Conservation (phyloP, 768 basidiomycete genomes). For the Hericium erinaceus region DNA sequence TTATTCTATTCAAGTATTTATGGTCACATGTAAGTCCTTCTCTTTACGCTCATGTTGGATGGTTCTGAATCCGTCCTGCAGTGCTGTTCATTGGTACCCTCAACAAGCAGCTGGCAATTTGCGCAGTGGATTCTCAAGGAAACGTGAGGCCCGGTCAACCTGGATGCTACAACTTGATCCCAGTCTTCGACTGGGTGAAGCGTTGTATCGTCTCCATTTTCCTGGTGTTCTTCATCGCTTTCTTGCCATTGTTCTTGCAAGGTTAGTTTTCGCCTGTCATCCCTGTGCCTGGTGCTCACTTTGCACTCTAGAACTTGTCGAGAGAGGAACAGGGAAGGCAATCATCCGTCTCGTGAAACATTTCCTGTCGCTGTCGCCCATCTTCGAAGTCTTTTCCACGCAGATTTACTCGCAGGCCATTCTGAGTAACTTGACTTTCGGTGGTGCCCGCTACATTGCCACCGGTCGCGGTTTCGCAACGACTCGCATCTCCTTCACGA, state of each 20-base stretch:
- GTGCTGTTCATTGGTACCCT: slow-evolving; percentile 94
- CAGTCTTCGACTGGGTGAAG: slow-evolving; percentile 97
- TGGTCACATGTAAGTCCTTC: slow-evolving; percentile 72
- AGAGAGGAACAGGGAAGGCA: slow-evolving; percentile 93
- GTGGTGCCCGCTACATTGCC: slow-evolving; percentile 97
- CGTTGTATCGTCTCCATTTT: slow-evolving; percentile 96
- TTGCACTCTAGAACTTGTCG: slow-evolving; percentile 66
- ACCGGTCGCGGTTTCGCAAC: slow-evolving; percentile 99
- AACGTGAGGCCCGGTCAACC: slow-evolving; percentile 78
- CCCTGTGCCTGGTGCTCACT: not conserved
- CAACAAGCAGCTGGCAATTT: slow-evolving; percentile 87
- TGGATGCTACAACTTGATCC: slow-evolving; percentile 93
- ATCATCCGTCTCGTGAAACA: slow-evolving; percentile 92
- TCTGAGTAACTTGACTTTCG: slow-evolving; percentile 92
- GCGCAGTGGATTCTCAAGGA: slow-evolving; percentile 72
- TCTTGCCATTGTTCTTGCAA: slow-evolving; percentile 93
- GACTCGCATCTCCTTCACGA: slow-evolving; percentile 89
- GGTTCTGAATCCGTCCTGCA: slow-evolving; percentile 19
- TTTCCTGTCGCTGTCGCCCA: slow-evolving; percentile 91
- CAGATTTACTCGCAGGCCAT: slow-evolving; percentile 98
- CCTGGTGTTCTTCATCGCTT: slow-evolving; percentile 97
- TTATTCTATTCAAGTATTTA: slow-evolving; percentile 95
- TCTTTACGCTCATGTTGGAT: not conserved
- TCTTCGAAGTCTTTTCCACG: slow-evolving; percentile 98
- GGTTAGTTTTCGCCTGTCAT: slow-evolving; percentile 37